Evolutionary conservation across 2,329 filamentous ascomycete genomes (phyloP).

Genomic region (Shiraia bambusicola): DNA sequence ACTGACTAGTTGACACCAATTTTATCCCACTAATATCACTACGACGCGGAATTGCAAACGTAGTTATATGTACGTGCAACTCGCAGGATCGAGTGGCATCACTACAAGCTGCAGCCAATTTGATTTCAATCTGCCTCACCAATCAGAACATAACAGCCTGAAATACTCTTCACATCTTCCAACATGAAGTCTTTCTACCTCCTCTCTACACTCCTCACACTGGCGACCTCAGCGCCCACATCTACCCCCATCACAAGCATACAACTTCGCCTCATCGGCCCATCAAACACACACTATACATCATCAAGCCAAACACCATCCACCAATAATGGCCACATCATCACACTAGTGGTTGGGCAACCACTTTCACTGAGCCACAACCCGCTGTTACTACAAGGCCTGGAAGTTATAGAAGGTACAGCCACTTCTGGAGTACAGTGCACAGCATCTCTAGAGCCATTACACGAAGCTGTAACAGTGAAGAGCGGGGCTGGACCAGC

Average conservation of each 20-base stretch:
- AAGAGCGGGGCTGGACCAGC: constrained; percentile 9
- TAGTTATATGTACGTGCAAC: not conserved
- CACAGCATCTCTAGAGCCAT: constrained; percentile 9
- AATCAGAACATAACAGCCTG: not conserved
- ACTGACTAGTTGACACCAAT: too few relatives aligned
- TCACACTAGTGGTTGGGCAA: constrained; percentile 20
- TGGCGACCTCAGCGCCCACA: constrained; percentile 8
- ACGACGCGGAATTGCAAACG: not conserved
- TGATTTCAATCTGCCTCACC: not conserved
- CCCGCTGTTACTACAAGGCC: constrained; percentile 16
- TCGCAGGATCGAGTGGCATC: not conserved
- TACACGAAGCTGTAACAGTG: constrained; percentile 10
- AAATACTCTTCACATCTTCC: not conserved
- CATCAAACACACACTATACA: constrained; percentile 8
- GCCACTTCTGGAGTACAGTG: constrained; percentile 15
- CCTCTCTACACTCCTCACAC: constrained; percentile 5
- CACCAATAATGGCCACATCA: constrained; percentile 7
- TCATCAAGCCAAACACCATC: constrained; percentile 9
- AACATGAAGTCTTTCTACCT: constrained; percentile 8
- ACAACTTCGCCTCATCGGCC: constrained; percentile 12
- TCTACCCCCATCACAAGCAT: constrained; percentile 9
- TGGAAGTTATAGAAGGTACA: constrained; percentile 14
- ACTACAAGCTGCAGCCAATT: not conserved
- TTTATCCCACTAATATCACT: constrained; percentile 1
- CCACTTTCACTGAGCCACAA: constrained; percentile 18